These are phyloP conservation scores for Serendipita sp. DNA, from an alignment of 768 basidiomycete species.

Conservation along the genomic window DNA sequence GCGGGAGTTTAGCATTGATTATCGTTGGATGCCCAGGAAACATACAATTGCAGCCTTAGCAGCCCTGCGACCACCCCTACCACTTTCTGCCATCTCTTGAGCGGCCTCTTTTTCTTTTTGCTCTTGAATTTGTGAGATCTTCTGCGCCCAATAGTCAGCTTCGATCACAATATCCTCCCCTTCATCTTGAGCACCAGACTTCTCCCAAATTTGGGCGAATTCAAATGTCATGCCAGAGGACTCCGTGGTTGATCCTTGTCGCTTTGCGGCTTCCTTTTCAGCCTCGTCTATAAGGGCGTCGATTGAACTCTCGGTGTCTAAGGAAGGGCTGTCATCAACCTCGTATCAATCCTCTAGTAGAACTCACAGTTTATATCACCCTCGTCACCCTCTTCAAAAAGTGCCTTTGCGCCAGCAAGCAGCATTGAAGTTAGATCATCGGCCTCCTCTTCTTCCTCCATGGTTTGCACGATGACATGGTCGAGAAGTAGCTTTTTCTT, in stretches of 20 bases:
- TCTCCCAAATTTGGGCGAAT: slow-evolving; percentile 89
- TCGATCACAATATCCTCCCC: slow-evolving; percentile 37
- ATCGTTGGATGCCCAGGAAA: slow-evolving; percentile 10
- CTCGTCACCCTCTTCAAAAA: slow-evolving; percentile 54
- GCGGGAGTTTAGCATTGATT: slow-evolving; percentile 12
- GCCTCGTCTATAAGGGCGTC: slow-evolving; percentile 78
- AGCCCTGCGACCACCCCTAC: slow-evolving; percentile 45
- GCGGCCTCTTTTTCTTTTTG: slow-evolving; percentile 31
- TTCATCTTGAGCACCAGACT: slow-evolving; percentile 47
- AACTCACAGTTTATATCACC: slow-evolving; percentile 56
- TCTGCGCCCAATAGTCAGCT: slow-evolving; percentile 65
- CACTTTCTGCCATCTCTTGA: slow-evolving; percentile 39
- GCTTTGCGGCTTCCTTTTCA: slow-evolving; percentile 50
- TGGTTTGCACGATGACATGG: slow-evolving; percentile 90
- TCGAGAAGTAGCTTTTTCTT: slow-evolving; percentile 92
- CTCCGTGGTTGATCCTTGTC: slow-evolving; percentile 30
- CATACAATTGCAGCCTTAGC: slow-evolving; percentile 45
- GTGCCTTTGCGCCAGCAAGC: slow-evolving; percentile 70
- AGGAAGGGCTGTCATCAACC: neutral
- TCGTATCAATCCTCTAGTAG: neutral
- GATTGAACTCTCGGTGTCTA: slow-evolving; percentile 63
- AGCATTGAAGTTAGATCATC: slow-evolving; percentile 82
- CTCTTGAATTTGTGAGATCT: slow-evolving; percentile 36
- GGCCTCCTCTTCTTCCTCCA: slow-evolving; percentile 68
- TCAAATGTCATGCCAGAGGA: slow-evolving; percentile 51